Conservation (phyloP, 2,329 filamentous ascomycete genomes). For the Samsoniella hepiali region DNA sequence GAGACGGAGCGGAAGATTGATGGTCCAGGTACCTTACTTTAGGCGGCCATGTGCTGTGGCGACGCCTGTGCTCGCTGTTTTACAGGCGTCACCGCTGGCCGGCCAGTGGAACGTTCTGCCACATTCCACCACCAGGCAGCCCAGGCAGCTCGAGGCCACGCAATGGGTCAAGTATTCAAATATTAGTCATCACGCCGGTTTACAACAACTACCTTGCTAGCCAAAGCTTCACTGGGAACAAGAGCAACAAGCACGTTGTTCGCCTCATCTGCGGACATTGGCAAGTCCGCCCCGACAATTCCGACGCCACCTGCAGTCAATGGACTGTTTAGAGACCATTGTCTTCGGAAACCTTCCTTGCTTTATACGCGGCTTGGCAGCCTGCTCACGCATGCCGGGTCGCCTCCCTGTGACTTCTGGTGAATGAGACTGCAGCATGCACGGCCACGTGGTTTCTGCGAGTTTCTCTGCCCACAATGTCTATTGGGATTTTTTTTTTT, state of each 20-base stretch:
- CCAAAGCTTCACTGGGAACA: background rate
- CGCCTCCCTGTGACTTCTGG: background rate
- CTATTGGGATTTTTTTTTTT: too few species aligned
- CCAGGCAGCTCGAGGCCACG: constrained; percentile 19
- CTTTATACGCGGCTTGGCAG: background rate
- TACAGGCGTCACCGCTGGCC: background rate
- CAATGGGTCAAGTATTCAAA: background rate
- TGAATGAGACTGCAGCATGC: background rate
- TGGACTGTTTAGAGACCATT: background rate
- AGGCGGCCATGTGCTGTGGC: constrained; percentile 14
- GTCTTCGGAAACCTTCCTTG: background rate
- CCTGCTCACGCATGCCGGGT: background rate
- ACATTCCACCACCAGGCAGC: constrained; percentile 26
- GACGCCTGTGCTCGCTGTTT: background rate
- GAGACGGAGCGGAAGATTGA: constrained; percentile 36
- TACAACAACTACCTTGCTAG: background rate
- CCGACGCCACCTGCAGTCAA: background rate
- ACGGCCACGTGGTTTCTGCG: background rate
- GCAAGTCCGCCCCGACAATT: background rate
- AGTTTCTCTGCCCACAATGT: too few species aligned
- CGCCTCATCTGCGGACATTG: background rate
- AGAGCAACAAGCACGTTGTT: background rate
- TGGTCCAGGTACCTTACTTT: constrained; percentile 28
- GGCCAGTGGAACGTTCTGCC: constrained; percentile 32
- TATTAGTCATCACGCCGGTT: constrained; percentile 7